Evolutionary conservation across 129 eudicot species (phyloP).

Genomic region (Dittrichia graveolens): DNA sequence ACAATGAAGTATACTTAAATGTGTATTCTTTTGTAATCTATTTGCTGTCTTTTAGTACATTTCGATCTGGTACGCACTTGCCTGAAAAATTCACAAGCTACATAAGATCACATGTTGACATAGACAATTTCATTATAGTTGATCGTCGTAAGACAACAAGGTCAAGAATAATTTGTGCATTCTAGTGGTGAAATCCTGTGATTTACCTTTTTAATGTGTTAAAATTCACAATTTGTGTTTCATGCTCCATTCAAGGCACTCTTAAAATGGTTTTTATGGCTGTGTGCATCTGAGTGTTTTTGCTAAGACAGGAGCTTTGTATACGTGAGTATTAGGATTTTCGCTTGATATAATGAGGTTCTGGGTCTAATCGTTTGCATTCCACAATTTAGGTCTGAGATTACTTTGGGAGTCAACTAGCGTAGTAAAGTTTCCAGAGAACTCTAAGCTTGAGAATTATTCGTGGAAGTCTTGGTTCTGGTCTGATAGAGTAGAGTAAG

Average conservation of each 20-base stretch:
- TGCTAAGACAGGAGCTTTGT: conserved; percentile 11
- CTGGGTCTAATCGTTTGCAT: conserved; percentile 10
- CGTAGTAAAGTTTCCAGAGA: conserved; percentile 2
- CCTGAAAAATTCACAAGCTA: conserved; percentile 14
- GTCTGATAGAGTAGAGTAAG: background rate
- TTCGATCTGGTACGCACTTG: conserved; percentile 4
- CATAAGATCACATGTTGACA: conserved; percentile 22
- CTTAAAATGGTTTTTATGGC: conserved; percentile 18
- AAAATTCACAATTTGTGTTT: background rate
- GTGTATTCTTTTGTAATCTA: conserved; percentile 11
- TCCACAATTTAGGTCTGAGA: background rate
- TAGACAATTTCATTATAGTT: background rate
- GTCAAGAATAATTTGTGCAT: background rate
- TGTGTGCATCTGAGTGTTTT: conserved; percentile 16
- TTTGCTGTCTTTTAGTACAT: conserved; percentile 3
- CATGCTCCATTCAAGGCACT: conserved; percentile 2
- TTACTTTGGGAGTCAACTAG: conserved; percentile 14
- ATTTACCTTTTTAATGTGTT: background rate
- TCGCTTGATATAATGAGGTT: conserved; percentile 20
- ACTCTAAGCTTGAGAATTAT: background rate
- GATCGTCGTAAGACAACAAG: background rate
- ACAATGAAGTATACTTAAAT: background rate
- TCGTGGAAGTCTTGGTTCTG: conserved; percentile 10
- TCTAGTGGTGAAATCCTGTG: conserved; percentile 18
- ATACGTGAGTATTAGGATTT: conserved; percentile 13